Percentiles rank a stretch among this genome's conserved stretches.
These are phyloP conservation scores for Mortierella polycephala DNA, from an alignment of 371 early-diverging fungal species.

Conservation along the genomic window DNA sequence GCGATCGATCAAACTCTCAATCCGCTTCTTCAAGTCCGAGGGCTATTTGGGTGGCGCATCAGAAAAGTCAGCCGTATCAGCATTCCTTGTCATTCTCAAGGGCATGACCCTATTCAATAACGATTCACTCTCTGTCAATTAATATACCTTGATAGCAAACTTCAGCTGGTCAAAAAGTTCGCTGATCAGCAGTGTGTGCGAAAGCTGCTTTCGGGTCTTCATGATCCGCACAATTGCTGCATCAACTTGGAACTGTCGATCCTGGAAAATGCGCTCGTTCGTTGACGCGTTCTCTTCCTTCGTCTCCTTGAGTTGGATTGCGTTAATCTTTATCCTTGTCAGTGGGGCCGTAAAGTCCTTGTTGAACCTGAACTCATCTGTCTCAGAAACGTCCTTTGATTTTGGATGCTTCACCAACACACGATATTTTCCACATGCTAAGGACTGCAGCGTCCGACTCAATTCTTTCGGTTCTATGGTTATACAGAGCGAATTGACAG, in stretches of 20 bases:
- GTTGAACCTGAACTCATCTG: constrained; percentile 77
- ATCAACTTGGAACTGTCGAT: constrained; percentile 88
- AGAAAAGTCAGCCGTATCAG: not conserved
- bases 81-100: too few species aligned
- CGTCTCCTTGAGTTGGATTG: constrained; percentile 81
- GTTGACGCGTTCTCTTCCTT: constrained; percentile 79
- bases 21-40: constrained; percentile 84
- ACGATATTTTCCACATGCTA: constrained; percentile 83
- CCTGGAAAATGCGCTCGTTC: constrained; percentile 78
- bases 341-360: constrained; percentile 70
- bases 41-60: constrained; percentile 56
- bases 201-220: constrained; percentile 84
- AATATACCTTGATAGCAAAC: constrained; percentile 78
- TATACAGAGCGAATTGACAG: not conserved
- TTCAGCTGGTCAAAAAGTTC: constrained; percentile 81
- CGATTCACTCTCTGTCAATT: not conserved
- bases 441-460: constrained; percentile 80
- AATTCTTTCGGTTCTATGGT: constrained; percentile 78
- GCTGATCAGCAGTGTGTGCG: constrained; percentile 74
- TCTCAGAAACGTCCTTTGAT: constrained; percentile 62
- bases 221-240: constrained; percentile 96
- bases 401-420: constrained; percentile 75
- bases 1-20: constrained; percentile 92
- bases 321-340: constrained; percentile 81
- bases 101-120: too few species aligned